Evolutionary conservation across 2,329 filamentous ascomycete species (phyloP), one percentile per base, ranked within the genome.

Genomic region (Monilinia fructigena): DNA sequence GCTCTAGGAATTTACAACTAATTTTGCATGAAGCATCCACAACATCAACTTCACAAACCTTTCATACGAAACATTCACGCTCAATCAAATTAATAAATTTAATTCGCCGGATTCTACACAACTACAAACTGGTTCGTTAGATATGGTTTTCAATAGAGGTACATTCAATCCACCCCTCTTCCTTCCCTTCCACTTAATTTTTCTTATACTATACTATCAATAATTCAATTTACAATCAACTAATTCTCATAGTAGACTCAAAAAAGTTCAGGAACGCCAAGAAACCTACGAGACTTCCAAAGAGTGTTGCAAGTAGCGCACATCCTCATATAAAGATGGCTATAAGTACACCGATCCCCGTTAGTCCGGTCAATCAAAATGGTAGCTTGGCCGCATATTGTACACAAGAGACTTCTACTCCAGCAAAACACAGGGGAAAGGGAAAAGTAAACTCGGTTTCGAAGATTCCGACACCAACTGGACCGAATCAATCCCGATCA

Each of bases 181-280:
- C 1, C 2, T 6, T 4, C 1, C 2, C 6, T 31, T 4, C n/a
- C 11, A 4, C 2, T 14, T 18, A 26, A 5, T 10, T 28, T 10
- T 10, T 14, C 3, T 18, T 7, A 38, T 28, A 18, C 11, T 10
- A 2, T 2, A 35, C 2, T 4, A 20, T 3, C 7, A 16, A 10
- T 2, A 31, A 3, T 4, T n/a, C 23, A 6, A 20, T 5, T 18
- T 2, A 14, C 2, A 31, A 16, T 5, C 31, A n/a, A 31, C 40
- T 35, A 35, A 59, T 1, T 2, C 28, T 2, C 4, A 47, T 23
- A 47, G 4, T 8, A 59, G 42, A 59, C 12, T 59, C 42, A 11
- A 48, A 59, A 18, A 2, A 4, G 0, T 59, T 23, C 20, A 18
- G 1, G 0, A 23, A 48, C 20, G 1, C 3, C 0, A 59, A 31